Evolutionary conservation across 106 monocot genomes (phyloP).

Genomic region (Apostasia shenzhenica): DNA sequence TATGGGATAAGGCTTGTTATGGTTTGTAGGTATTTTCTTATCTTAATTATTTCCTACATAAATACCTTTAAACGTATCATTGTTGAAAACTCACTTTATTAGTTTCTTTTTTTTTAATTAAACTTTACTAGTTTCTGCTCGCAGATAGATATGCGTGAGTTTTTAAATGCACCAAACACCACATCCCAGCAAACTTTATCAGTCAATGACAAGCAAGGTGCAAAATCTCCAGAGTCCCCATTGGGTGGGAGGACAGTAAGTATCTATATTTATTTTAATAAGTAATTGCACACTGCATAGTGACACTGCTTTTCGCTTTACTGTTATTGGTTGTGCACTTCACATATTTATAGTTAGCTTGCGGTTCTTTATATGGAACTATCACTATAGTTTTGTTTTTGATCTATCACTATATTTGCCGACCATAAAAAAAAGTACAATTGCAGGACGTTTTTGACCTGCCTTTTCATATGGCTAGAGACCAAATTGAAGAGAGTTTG

Average conservation of each 20-base stretch:
- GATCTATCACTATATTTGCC: no score
- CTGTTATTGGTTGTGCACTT: no score
- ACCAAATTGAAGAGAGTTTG: constrained; percentile 94
- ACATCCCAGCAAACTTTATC: constrained; percentile 37
- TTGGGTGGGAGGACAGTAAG: constrained; percentile 80
- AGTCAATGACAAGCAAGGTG: constrained; percentile 38
- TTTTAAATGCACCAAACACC: constrained; percentile 79
- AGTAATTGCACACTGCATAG: constrained; percentile 12
- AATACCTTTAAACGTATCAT: no score
- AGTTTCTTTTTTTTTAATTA: no score
- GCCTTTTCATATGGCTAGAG: constrained; percentile 99
- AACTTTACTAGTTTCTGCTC: background rate
- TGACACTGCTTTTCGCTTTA: no score
- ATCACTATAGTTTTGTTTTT: no score
- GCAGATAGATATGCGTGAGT: constrained; percentile 89
- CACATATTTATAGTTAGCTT: no score
- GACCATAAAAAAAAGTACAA: background rate
- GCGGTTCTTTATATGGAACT: no score
- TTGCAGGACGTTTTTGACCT: constrained; percentile 95
- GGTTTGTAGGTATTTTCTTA: no score
- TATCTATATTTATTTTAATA: background rate
- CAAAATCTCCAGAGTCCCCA: constrained; percentile 59
- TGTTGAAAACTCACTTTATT: background rate
- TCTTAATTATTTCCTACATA: no score
- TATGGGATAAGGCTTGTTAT: no score